Base-by-base conservation (phyloP, 2,329 filamentous ascomycete species). In the Cercospora zeae-maydis region DNA sequence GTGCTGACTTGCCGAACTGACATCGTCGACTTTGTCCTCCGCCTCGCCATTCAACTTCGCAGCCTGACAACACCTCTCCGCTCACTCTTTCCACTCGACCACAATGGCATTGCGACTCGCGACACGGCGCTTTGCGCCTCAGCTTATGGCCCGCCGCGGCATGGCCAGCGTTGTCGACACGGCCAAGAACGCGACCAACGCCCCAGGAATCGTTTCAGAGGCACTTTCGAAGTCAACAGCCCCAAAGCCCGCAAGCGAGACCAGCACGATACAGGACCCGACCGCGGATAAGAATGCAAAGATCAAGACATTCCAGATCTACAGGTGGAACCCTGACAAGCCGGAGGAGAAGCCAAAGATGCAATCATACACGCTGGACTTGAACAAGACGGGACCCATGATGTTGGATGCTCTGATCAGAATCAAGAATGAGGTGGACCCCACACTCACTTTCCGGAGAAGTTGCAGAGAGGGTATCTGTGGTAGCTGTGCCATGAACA, bases 371-470 rank as follows among this genome's bases (percentile, higher is more conserved):
- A 91, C 90, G 36, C 83, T 99, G 74, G 95, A 99, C 77, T 82
- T 99, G 72, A 98, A 98, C 84, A 97, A 98, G 89, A 99, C 95
- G 45, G 95, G 95, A 33, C 95, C 95, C 70, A 99, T 99, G 95
- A 88, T 99, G 81, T 81, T 99, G 74, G 95, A 99, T 78, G 95
- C 95, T 61, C 82, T 99, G 73, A 95, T 99, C 78, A 85, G 93
- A 73, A 97, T 99, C 81, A 99, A 99, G 90, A 99, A 99, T 80
- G 95, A 99, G 85, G 80, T 96, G 67, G 95, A 99, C 79, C 92
- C 95, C 57, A 98, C 95, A 51, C 81, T 99, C 74, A 98, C 95
- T 59, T 99, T 99, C 85, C 87, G 95, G 77, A 82, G 95, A 78
- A 96, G 91, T 79, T 99, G 95, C 82, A 86, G 95, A 81, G 95